Evolutionary conservation across 225 moss, liverwort and hornwort species (phyloP), one percentile per base, ranked within the genome.

Genomic region (Pseudoscleropodium purum): DNA sequence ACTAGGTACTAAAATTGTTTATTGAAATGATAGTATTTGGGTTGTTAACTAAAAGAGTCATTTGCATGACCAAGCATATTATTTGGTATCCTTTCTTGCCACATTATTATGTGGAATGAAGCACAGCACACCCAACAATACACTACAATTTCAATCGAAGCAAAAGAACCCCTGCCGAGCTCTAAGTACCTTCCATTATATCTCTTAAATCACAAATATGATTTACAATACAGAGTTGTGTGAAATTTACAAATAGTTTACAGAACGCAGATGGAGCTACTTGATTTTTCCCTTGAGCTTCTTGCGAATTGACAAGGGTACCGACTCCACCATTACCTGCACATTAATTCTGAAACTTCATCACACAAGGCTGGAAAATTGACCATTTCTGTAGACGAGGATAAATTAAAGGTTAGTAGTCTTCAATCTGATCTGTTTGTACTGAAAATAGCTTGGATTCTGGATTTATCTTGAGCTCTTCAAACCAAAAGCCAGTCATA

Each of bases 281-380:
- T 90, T 90, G 25, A 16, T 33, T 82, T 91, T 92, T 6, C 84
- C 80, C 75, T 80, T 92, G 67, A 91, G 86, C 69, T 91, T 89
- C 92, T 95, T 97, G 49, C 96, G 96, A 23, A 84, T 80, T 57
- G 94, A 90, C 76, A 88, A 85, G 43, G 96, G 96, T 74, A 98
- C 95, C 39, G 95, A 92, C 83, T 97, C 95, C 8, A 96, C 93
- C 84, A 95, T 93, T 23, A 97, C 97, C 97, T 97, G 94, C 94
- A 93, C 87, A 92, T 33, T 26, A 72, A 56, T 52, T 72, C 65
- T 49, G 10, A 51, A 49, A 78, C 36, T 77, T 29, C 47, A 66
- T 59, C 66, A 41, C 31, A 77, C 30, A 85, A 56, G 41, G 8
- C 43, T 57, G 33, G 23, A 24, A 85, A 72, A 41, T 37, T 11